These are phyloP conservation scores for Trichocladium antarcticum DNA, from an alignment of 495 filamentous ascomycete species.

Conservation along the genomic window DNA sequence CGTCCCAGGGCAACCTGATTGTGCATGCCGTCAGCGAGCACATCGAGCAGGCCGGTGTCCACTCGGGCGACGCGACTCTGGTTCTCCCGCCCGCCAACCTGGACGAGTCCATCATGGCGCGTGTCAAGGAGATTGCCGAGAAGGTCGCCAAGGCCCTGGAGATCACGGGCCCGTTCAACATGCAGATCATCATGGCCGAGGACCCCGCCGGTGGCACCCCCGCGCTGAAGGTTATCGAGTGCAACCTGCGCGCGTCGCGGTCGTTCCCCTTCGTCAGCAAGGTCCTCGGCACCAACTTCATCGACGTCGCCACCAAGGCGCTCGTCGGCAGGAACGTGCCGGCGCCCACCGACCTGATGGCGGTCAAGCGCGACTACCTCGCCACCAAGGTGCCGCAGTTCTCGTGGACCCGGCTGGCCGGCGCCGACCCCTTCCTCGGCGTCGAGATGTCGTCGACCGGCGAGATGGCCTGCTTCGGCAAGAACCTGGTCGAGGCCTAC, in stretches of 20 bases:
- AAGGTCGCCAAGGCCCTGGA: conserved; percentile 96
- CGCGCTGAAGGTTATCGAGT: conserved; percentile 90
- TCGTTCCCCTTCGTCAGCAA: conserved; percentile 98
- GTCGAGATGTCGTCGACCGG: conserved; percentile 97
- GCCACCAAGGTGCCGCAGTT: conserved; percentile 98
- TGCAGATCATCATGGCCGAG: conserved; percentile 96
- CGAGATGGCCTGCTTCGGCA: conserved; percentile 97
- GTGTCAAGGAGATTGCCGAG: conserved; percentile 86
- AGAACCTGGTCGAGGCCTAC: conserved; percentile 90
- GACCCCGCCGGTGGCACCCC: conserved; percentile 59
- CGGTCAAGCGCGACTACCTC: conserved; percentile 73
- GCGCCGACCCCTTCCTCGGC: conserved; percentile 92
- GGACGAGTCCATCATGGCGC: conserved; percentile 60
- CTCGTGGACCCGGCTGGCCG: conserved; percentile 96
- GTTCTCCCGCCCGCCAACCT: conserved; percentile 81
- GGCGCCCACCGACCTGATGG: conserved; percentile 80
- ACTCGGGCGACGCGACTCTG: conserved; percentile 94
- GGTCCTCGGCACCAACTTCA: conserved; percentile 93
- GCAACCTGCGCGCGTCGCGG: conserved; percentile 92
- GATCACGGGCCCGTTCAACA: conserved; percentile 97
- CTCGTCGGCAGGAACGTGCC: conserved; percentile 80
- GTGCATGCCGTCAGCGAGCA: conserved; percentile 94
- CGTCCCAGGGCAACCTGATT: conserved; percentile 72
- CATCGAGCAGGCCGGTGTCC: conserved; percentile 93
- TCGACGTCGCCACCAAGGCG: conserved; percentile 89